Conservation (phyloP, 257 asterid species). For the Coffea eugenioides region DNA sequence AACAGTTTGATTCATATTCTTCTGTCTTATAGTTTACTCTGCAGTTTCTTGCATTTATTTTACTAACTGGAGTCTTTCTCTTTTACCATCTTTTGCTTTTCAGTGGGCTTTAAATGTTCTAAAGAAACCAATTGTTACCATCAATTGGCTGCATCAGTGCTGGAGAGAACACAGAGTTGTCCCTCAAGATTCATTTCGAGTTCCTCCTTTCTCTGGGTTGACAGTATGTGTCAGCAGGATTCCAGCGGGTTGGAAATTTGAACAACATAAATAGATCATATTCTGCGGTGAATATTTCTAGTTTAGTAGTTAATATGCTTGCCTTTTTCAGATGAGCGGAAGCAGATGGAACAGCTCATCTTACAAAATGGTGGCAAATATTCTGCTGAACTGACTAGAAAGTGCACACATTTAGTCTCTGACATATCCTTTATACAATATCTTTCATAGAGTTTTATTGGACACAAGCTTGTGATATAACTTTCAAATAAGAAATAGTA, state of each 20-base stretch:
- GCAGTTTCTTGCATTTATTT: slow-evolving; percentile 7
- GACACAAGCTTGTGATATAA: not conserved
- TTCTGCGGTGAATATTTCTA: slow-evolving; percentile 12
- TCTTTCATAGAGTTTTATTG: not conserved
- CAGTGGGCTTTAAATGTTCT: slow-evolving; percentile 83
- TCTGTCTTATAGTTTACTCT: not conserved
- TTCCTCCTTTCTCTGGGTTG: slow-evolving; percentile 88
- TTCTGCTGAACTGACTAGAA: slow-evolving; percentile 81
- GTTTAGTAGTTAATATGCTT: slow-evolving; percentile 13
- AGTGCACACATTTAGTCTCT: slow-evolving; percentile 89
- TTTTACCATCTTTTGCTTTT: slow-evolving; percentile 22
- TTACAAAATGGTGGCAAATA: slow-evolving; percentile 85
- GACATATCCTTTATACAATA: slow-evolving; percentile 65
- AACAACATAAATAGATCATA: not conserved
- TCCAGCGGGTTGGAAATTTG: slow-evolving; percentile 61
- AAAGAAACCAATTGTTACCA: slow-evolving; percentile 80
- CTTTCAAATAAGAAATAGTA: not conserved
- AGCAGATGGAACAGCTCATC: slow-evolving; percentile 71
- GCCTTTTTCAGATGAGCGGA: slow-evolving; percentile 64
- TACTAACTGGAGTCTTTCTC: slow-evolving; percentile 18
- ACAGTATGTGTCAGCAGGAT: slow-evolving; percentile 78
- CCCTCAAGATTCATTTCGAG: slow-evolving; percentile 81
- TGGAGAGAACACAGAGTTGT: slow-evolving; percentile 99
- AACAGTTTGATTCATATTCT: not conserved
- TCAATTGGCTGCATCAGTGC: slow-evolving; percentile 83